A percentile compares a stretch with the other conserved stretches of the same genome.
These are phyloP conservation scores for Metschnikowia sp. DNA, from an alignment of 805 yeast species.

Conservation along the genomic window DNA sequence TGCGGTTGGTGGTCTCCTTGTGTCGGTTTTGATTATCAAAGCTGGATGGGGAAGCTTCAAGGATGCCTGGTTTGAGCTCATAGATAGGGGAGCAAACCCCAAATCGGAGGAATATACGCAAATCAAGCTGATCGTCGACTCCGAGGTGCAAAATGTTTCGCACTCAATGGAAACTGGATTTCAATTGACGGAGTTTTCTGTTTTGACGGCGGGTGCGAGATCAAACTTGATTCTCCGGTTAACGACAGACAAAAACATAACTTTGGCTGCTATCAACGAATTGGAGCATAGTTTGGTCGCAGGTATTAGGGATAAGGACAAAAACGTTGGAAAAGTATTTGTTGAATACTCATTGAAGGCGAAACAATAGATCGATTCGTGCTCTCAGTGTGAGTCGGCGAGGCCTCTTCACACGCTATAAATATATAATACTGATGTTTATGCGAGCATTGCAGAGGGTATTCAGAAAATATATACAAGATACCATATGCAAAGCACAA, in stretches of 20 bases:
- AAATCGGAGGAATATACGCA: conserved; percentile 47
- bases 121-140: conserved; percentile 38
- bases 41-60: conserved; percentile 80
- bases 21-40: conserved; percentile 73
- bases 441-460: no score
- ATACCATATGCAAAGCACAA: background rate
- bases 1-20: conserved; percentile 87
- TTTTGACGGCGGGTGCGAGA: conserved; percentile 59
- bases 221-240: conserved; percentile 36
- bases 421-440: no score
- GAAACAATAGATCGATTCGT: background rate
- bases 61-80: conserved; percentile 67
- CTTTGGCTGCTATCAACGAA: conserved; percentile 7
- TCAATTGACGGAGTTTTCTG: conserved; percentile 39
- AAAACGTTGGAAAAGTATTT: conserved; percentile 16
- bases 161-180: conserved; percentile 30
- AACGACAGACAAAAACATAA: conserved; percentile 24
- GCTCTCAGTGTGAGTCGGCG: no score
- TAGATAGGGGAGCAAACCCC: conserved; percentile 64
- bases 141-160: conserved; percentile 21
- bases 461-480: conserved; percentile 5
- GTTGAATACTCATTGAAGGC: conserved; percentile 12
- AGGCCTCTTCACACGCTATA: no score
- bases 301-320: conserved; percentile 12
- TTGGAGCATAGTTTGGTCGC: conserved; percentile 16